Evolutionary conservation across 306 rosid species (phyloP).

Genomic region (Begonia masoniana): DNA sequence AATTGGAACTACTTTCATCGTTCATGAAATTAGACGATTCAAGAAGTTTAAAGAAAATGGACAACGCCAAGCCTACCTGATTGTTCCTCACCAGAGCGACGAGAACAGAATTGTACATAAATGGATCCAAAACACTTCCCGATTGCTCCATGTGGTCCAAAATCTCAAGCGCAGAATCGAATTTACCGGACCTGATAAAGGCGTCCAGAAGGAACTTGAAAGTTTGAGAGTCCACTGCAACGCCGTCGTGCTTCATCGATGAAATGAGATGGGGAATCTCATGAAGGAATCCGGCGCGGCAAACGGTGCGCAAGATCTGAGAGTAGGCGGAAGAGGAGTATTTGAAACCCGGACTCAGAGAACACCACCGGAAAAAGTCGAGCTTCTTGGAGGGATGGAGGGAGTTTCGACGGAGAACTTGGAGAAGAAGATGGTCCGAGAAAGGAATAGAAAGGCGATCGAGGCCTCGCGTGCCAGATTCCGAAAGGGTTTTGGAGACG

Average conservation of each 20-base stretch:
- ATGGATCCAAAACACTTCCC: conserved; percentile 18
- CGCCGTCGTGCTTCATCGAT: conserved; percentile 37
- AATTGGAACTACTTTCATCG: conserved; percentile 4
- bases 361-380: conserved; percentile 49
- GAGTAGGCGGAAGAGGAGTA: conserved; percentile 36
- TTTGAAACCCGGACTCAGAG: conserved; percentile 16
- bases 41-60: conserved; percentile 42
- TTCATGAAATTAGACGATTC: conserved; percentile 8
- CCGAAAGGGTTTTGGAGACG: conserved; percentile 38
- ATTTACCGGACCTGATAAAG: conserved; percentile 32
- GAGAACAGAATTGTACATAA: conserved; percentile 37
- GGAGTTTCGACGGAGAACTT: conserved; percentile 32
- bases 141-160: conserved; percentile 38
- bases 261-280: conserved; percentile 35
- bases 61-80: conserved; percentile 49
- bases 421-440: conserved; percentile 39
- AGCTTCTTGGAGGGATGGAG: conserved; percentile 55
- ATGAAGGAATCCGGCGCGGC: conserved; percentile 24
- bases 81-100: conserved; percentile 43
- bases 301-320: conserved; percentile 30
- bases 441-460: conserved; percentile 28
- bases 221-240: conserved; percentile 35
- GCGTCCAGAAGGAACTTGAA: conserved; percentile 46
- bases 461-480: conserved; percentile 42
- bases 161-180: conserved; percentile 35